A percentile compares a stretch with the other conserved stretches of the same genome.
phyloP scores from a whole-genome alignment of 495 filamentous ascomycete species.

The Staphylotrichum tortipilum region DNA sequence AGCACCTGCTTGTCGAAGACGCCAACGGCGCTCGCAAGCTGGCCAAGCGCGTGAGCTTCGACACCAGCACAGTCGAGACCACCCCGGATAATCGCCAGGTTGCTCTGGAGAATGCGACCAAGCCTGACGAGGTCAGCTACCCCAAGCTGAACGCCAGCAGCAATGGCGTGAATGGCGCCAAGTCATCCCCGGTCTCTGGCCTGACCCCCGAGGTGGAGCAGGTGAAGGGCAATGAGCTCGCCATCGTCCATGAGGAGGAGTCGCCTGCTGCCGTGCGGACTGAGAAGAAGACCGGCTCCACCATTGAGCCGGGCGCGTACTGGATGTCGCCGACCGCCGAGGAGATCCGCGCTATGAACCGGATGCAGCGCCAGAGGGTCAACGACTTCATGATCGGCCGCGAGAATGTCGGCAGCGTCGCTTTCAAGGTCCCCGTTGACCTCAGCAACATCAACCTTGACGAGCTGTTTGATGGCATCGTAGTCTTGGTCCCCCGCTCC shows the following conservation, averaged over 20 bases:
- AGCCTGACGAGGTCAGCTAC: slow-evolving; percentile 58
- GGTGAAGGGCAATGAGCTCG: slow-evolving; percentile 65
- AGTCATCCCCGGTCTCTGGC: slow-evolving; percentile 31
- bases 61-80: slow-evolving; percentile 45
- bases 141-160: slow-evolving; percentile 43
- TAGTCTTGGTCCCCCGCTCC: slow-evolving; percentile 61
- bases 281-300: slow-evolving; percentile 22
- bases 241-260: slow-evolving; percentile 67
- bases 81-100: slow-evolving; percentile 26
- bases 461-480: slow-evolving; percentile 59
- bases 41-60: slow-evolving; percentile 87
- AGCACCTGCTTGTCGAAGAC: slow-evolving; percentile 27
- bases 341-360: slow-evolving; percentile 65
- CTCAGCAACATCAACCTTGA: slow-evolving; percentile 64
- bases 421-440: slow-evolving; percentile 75
- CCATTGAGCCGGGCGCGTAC: slow-evolving; percentile 64
- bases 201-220: slow-evolving; percentile 61
- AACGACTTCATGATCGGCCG: slow-evolving; percentile 72
- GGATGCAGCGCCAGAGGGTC: slow-evolving; percentile 62
- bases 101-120: slow-evolving; percentile 27
- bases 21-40: slow-evolving; percentile 49
- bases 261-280: slow-evolving; percentile 26
- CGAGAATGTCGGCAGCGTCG: slow-evolving; percentile 64
- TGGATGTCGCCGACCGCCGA: slow-evolving; percentile 69
- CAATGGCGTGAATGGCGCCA: slow-evolving; percentile 45